Conservation (phyloP, 2,329 filamentous ascomycete species). For the Trichoderma sp. region DNA sequence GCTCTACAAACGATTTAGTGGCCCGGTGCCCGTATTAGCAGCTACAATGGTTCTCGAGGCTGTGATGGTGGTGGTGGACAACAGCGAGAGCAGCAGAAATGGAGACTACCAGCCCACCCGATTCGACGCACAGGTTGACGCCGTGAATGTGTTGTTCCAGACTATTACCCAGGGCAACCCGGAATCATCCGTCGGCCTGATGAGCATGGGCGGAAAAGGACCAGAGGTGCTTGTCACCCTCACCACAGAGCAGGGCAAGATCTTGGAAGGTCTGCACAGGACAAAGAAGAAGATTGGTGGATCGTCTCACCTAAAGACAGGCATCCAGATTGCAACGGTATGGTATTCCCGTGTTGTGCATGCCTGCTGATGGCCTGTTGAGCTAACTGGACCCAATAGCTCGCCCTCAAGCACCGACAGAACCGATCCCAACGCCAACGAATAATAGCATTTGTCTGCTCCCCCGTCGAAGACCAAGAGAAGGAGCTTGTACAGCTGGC, state of each 20-base stretch:
- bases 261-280: constrained; percentile 86
- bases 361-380: background rate
- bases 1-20: background rate
- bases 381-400: constrained; percentile 54
- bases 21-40: constrained; percentile 34
- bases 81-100: constrained; percentile 97
- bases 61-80: constrained; percentile 99
- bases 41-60: constrained; percentile 96
- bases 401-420: constrained; percentile 95
- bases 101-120: constrained; percentile 90
- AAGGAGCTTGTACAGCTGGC: constrained; percentile 86
- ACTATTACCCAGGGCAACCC: constrained; percentile 94
- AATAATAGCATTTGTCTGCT: constrained; percentile 97
- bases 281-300: constrained; percentile 92
- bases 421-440: constrained; percentile 97
- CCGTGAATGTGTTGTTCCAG: constrained; percentile 92
- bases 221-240: constrained; percentile 96
- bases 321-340: constrained; percentile 94
- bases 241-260: constrained; percentile 94
- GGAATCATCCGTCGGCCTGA: constrained; percentile 94
- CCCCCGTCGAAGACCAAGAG: constrained; percentile 85
- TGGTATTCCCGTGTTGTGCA: constrained; percentile 42
- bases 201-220: constrained; percentile 99
- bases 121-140: constrained; percentile 95
- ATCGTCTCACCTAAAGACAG: constrained; percentile 83